Base-by-base conservation (phyloP, 2,329 filamentous ascomycete species). In the Myriosclerotinia duriaeana region DNA sequence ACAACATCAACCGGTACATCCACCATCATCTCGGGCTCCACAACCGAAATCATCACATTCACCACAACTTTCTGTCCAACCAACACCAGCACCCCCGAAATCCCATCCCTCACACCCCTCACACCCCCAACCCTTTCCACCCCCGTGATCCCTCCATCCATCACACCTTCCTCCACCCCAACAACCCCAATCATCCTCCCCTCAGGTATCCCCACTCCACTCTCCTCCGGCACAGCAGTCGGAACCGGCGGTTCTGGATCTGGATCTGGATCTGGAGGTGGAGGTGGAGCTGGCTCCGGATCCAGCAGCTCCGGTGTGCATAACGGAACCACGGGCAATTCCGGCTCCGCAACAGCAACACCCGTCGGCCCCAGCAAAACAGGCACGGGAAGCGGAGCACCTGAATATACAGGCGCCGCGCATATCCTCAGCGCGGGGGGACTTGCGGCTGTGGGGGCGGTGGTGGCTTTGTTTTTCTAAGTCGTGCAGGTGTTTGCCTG, bases 1-100 rank as follows among this genome's bases (percentile, higher is more conserved):
- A 67, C 67, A n/a, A 69, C 70, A n/a, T 66, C 66, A 5, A 74
- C 68, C 5, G 68, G 46, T 54, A 72, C 74, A 6, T 67, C 68
- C 20, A 38, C 48, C 7, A 11, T 38, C 4, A 53, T 66, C 53
- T 65, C 58, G 30, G 65, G 71, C n/a, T 68, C 69, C 22, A 66
- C 66, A 56, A 72, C 71, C 12, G 53, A 64, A n/a, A 68, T 69
- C 2, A 46, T 46, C 3, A 68, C 63, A 8, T 71, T 65, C 65
- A 71, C 68, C 15, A 68, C 60, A 1, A 68, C 66, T 20, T 58
- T 26, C 22, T 56, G 50, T 20, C 53, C 62, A 17, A 36, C 53
- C 6, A 54, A 26, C 64, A 22, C 36, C 30, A 30, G 30, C 20
- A 42, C 40, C 14, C 60, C 66, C n/a, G 61, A 66, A 54, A 17